These are phyloP conservation scores for Neonectria faginata DNA, from an alignment of 2,329 filamentous ascomycete genomes.

Conservation along the genomic window DNA sequence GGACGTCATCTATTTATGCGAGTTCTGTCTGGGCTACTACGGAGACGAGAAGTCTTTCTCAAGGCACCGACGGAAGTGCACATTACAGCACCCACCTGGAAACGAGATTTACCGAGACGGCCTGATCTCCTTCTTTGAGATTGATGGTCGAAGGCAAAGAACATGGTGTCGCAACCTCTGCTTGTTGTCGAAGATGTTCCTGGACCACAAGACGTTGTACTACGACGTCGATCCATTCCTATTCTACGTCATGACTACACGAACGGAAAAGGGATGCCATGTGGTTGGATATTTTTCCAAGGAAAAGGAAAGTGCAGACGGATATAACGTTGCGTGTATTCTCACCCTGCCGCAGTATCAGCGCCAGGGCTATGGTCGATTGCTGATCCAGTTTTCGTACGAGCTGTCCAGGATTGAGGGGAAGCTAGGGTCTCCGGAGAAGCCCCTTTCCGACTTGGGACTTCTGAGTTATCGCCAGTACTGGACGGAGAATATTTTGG, in stretches of 20 bases:
- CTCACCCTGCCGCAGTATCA: slow-evolving; percentile 96
- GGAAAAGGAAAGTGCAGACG: slow-evolving; percentile 96
- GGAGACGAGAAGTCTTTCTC: slow-evolving; percentile 84
- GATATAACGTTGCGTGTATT: slow-evolving; percentile 98
- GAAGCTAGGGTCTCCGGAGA: slow-evolving; percentile 95
- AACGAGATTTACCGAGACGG: slow-evolving; percentile 99
- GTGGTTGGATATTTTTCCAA: slow-evolving; percentile 99
- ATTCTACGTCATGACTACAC: slow-evolving; percentile 97
- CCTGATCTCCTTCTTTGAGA: slow-evolving; percentile 95
- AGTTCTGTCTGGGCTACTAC: slow-evolving; percentile 95
- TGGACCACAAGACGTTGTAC: slow-evolving; percentile 98
- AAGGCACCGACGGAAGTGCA: slow-evolving; percentile 90
- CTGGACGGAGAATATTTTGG: slow-evolving; percentile 95
- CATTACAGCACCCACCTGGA: slow-evolving; percentile 89
- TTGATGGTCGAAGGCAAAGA: slow-evolving; percentile 91
- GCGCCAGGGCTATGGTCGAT: slow-evolving; percentile 89
- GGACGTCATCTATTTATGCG: slow-evolving; percentile 95
- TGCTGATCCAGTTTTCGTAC: slow-evolving; percentile 97
- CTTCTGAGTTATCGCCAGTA: slow-evolving; percentile 95
- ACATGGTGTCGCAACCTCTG: slow-evolving; percentile 98
- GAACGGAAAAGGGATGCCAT: slow-evolving; percentile 90
- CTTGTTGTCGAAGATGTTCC: slow-evolving; percentile 92
- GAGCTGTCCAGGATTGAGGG: slow-evolving; percentile 95
- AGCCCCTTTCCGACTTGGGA: slow-evolving; percentile 93
- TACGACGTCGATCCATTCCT: slow-evolving; percentile 99